Conservation (phyloP, 1,284 basidiomycete species). For the Lignosus rhinocerotis region DNA sequence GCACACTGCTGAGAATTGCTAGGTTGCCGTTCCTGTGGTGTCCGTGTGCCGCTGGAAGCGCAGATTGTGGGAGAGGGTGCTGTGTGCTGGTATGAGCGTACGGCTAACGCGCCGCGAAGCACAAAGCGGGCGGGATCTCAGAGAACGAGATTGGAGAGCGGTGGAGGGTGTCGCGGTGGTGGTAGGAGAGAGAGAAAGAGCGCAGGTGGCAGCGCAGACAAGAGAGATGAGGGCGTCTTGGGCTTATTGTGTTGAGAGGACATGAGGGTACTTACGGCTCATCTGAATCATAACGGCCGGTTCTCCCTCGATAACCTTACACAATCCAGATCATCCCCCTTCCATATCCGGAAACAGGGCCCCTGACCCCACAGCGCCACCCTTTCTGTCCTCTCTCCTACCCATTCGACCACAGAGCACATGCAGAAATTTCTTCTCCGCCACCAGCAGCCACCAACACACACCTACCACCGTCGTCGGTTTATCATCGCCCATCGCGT, state of each 20-base stretch:
- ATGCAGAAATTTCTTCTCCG: no score
- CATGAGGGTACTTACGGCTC: conserved; percentile 5
- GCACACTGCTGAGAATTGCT: no score
- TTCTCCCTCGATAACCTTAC: background rate
- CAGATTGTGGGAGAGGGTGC: conserved; percentile 2
- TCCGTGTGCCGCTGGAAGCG: background rate
- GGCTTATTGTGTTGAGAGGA: conserved; percentile 23
- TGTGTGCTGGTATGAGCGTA: background rate
- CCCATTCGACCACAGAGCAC: no score
- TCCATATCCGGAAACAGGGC: background rate
- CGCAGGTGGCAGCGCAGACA: conserved; percentile 1
- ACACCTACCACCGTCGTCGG: background rate
- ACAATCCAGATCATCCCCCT: background rate
- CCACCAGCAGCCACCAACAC: no score
- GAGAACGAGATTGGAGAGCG: background rate
- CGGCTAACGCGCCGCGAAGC: background rate
- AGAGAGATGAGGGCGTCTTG: conserved; percentile 14
- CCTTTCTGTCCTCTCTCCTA: no score
- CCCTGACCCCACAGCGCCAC: background rate
- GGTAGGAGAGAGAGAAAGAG: conserved; percentile 11
- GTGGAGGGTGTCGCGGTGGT: conserved; percentile 18
- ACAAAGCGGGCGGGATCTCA: background rate
- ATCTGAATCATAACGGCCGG: background rate
- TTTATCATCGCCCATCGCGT: background rate
- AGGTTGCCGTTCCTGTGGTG: conserved; percentile 1